Evolutionary conservation across 2,329 filamentous ascomycete genomes (phyloP).

Genomic region (Xylaria sp.): DNA sequence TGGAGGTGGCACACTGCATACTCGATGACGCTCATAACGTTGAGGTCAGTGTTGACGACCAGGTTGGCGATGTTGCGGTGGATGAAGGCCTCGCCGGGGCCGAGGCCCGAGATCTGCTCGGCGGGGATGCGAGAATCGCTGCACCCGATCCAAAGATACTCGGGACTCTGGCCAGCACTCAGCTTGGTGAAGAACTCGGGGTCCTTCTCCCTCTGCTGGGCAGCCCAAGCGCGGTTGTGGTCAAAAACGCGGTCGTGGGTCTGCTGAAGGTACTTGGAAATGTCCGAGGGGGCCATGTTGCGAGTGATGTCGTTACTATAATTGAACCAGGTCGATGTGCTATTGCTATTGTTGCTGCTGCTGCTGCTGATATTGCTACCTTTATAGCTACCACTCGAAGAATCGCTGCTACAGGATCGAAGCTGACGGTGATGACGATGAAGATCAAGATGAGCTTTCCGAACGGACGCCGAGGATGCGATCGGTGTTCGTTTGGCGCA

Average conservation of each 20-base stretch:
- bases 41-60: slow-evolving; percentile 82
- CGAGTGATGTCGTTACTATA: slow-evolving; percentile 27
- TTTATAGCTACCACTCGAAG: slow-evolving; percentile 26
- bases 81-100: slow-evolving; percentile 92
- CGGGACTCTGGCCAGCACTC: slow-evolving; percentile 71
- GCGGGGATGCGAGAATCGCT: slow-evolving; percentile 92
- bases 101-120: slow-evolving; percentile 82
- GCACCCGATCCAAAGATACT: slow-evolving; percentile 91
- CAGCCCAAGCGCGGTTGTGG: slow-evolving; percentile 74
- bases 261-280: slow-evolving; percentile 68
- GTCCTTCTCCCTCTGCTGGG: slow-evolving; percentile 66
- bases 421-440: neutral
- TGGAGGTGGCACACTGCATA: slow-evolving; percentile 85
- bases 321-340: slow-evolving; percentile 3
- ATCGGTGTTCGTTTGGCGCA: slow-evolving; percentile 23
- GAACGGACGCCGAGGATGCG: slow-evolving; percentile 2
- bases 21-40: slow-evolving; percentile 83
- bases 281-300: slow-evolving; percentile 51
- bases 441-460: neutral
- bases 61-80: slow-evolving; percentile 97
- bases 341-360: neutral
- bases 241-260: slow-evolving; percentile 75
- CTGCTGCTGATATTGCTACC: neutral
- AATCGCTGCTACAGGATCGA: slow-evolving; percentile 27
- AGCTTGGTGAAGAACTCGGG: slow-evolving; percentile 74